phyloP scores from a whole-genome alignment of 1,139 yeast genomes.

The Lodderomyces metapsilosis region DNA sequence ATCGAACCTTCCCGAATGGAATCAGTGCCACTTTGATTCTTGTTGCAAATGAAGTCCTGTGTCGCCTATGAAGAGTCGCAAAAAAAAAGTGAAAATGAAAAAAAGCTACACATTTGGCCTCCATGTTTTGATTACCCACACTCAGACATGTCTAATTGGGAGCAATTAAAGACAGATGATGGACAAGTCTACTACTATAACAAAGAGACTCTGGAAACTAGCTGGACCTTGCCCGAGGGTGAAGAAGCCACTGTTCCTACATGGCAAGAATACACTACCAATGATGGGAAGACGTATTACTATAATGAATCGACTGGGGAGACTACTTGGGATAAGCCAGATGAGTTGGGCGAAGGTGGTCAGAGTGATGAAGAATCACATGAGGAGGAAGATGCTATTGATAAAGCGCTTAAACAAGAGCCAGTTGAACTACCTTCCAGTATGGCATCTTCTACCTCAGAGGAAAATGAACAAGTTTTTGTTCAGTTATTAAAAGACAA shows the following conservation, averaged over 20 bases:
- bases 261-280: slow-evolving; percentile 70
- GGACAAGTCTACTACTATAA: slow-evolving; percentile 77
- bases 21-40: too few relatives aligned
- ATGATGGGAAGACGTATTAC: slow-evolving; percentile 72
- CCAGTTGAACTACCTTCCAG: slow-evolving; percentile 12
- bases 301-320: slow-evolving; percentile 63
- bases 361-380: not conserved
- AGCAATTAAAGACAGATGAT: slow-evolving; percentile 57
- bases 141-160: slow-evolving; percentile 45
- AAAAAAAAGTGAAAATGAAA: not conserved
- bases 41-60: too few relatives aligned
- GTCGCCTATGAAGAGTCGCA: too few relatives aligned
- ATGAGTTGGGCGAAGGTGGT: slow-evolving; percentile 24
- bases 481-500: slow-evolving; percentile 49
- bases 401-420: slow-evolving; percentile 13
- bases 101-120: not conserved
- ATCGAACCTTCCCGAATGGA: too few relatives aligned
- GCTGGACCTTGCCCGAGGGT: slow-evolving; percentile 79
- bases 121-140: not conserved
- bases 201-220: slow-evolving; percentile 61
- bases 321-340: slow-evolving; percentile 82
- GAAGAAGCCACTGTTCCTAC: not conserved
- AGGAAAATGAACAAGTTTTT: slow-evolving; percentile 35
- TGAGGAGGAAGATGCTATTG: slow-evolving; percentile 13
- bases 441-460: slow-evolving; percentile 7